phyloP scores from a whole-genome alignment of 139 green algal genomes.

The Chlorella sp. region DNA sequence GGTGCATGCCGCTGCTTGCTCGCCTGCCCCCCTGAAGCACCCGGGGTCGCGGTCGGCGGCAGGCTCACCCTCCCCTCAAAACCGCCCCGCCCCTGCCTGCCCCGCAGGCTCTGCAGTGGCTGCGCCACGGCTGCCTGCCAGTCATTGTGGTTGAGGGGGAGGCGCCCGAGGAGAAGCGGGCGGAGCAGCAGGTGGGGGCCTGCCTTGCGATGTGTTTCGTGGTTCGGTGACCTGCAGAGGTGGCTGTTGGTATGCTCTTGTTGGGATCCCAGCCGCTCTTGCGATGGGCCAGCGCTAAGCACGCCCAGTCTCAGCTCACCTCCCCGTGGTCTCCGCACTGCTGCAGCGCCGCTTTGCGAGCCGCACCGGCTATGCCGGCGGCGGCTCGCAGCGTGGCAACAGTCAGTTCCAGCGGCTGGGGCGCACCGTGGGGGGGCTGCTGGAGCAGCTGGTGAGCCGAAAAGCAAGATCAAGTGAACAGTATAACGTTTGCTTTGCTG shows the following conservation, averaged over 20 bases:
- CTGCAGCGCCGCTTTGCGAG: conserved; percentile 40
- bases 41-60: too few relatives aligned
- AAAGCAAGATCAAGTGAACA: too few relatives aligned
- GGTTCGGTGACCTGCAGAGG: too few relatives aligned
- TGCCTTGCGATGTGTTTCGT: too few relatives aligned
- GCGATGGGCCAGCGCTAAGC: too few relatives aligned
- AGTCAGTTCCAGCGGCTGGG: conserved; percentile 9
- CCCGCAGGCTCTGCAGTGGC: conserved; percentile 66
- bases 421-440: not conserved
- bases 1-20: too few relatives aligned
- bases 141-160: conserved; percentile 75
- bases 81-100: not conserved
- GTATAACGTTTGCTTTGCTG: too few relatives aligned
- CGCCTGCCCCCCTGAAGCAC: too few relatives aligned
- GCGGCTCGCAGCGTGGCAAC: not conserved
- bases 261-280: too few relatives aligned
- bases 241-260: too few relatives aligned
- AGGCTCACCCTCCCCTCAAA: not conserved
- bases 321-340: too few relatives aligned
- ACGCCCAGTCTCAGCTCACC: too few relatives aligned
- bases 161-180: conserved; percentile 64
- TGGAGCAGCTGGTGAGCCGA: conserved; percentile 19
- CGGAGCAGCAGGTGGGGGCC: conserved; percentile 39
- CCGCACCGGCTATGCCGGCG: conserved; percentile 8
- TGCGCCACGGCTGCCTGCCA: conserved; percentile 72